Evolutionary conservation across 129 eudicot genomes (phyloP).

Genomic region (Flaveria sonorensis): DNA sequence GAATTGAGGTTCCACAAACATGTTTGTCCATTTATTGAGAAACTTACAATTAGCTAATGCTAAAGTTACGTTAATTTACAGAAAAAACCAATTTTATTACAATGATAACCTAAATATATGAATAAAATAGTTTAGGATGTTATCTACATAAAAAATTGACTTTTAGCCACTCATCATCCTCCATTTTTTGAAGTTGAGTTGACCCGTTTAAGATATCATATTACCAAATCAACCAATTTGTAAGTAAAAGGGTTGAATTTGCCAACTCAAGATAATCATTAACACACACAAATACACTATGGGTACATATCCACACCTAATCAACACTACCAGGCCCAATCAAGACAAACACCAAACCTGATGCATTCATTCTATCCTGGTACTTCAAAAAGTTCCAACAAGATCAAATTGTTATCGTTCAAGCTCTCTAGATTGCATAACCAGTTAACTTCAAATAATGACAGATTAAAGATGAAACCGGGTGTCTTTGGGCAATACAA

Average conservation of each 20-base stretch:
- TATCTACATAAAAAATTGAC: too few species aligned
- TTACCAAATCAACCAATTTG: neutral
- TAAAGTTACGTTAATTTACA: neutral
- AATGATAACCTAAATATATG: too few species aligned
- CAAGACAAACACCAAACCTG: slow-evolving; percentile 83
- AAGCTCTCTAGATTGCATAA: too few species aligned
- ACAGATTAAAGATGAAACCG: neutral
- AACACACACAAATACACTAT: too few species aligned
- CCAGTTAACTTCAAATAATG: neutral
- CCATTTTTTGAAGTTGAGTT: too few species aligned
- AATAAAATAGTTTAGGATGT: too few species aligned
- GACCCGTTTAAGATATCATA: neutral
- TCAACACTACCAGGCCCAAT: slow-evolving; percentile 95
- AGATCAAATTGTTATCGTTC: neutral
- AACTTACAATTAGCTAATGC: neutral
- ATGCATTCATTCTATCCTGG: slow-evolving; percentile 92
- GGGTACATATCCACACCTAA: slow-evolving; percentile 48
- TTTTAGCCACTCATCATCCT: too few species aligned
- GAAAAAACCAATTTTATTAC: too few species aligned
- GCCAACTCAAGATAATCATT: slow-evolving; percentile 11
- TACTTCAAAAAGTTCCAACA: slow-evolving; percentile 11
- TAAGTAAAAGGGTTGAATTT: neutral
- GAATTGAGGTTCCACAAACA: neutral
- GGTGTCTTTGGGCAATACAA: neutral
- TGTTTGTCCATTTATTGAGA: neutral